Evolutionary conservation across 768 basidiomycete genomes (phyloP), one percentile per base, ranked within the genome.

Genomic region (Omphalotus guepiniiformis): DNA sequence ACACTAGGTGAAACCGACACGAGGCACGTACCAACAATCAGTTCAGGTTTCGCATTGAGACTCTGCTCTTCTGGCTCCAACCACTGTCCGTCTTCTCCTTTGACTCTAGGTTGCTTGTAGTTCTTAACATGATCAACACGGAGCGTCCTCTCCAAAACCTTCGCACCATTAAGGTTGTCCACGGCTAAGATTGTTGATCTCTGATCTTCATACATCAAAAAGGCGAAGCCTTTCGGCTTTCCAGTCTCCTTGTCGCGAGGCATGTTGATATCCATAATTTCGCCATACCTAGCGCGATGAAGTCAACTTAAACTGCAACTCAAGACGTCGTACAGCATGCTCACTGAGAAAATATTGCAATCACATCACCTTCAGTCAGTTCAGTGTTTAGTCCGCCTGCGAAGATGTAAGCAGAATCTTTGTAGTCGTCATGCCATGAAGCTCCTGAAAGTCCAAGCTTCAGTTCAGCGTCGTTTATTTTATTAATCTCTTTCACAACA

Each of bases 191-290:
- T 65, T 5, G 96, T 99, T 50, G 92, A 95, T 39, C 92, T 80
- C 68, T 99, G 96, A 65, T 99, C 93, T 67, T 95, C 93, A 65
- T 98, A 99, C 96, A 98, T 97, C 53, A 98, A 73, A 71, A 97
- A 99, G 7, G 81, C 94, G 63, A 98, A 99, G 2, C 96, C 96
- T 59, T 71, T 83, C 0, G 85, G 74, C 61, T 95, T 94, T 21
- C 93, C 92, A 0, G 95, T 95, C 46, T 85, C 76, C 61, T 93
- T 94, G 70, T 96, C 93, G 40, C 94, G 79, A 23, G 96, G 94
- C 66, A 99, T 76, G 62, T 98, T 93, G 49, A 97, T 72, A 59
- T 99, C 93, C 73, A 93, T 85, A 27, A 97, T 78, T 60, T 98
- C 95, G n/a, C 95, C 95, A 68, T 89, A 97, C 67, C 94, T 97